These are phyloP conservation scores for Leptodontidium sp. DNA, from an alignment of 2,329 filamentous ascomycete genomes.

Conservation along the genomic window DNA sequence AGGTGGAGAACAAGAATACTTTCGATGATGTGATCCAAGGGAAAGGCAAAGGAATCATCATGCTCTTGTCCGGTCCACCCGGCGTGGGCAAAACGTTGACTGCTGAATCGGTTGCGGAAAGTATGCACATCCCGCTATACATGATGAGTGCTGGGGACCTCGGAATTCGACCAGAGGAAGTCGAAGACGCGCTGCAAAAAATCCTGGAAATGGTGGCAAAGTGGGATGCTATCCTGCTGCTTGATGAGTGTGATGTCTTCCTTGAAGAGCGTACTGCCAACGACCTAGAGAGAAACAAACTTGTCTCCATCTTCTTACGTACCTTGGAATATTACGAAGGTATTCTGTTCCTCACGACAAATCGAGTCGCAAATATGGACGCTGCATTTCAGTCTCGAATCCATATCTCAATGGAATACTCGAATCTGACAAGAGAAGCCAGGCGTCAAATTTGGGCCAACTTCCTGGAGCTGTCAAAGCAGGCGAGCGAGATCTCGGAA, in stretches of 20 bases:
- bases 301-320: constrained; percentile 50
- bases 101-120: constrained; percentile 39
- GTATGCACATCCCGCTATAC: constrained; percentile 36
- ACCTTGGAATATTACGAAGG: constrained; percentile 41
- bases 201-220: constrained; percentile 68
- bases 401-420: constrained; percentile 34
- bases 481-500: constrained; percentile 23
- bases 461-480: constrained; percentile 24
- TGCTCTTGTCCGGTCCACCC: constrained; percentile 49
- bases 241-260: constrained; percentile 62
- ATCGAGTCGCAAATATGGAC: constrained; percentile 32
- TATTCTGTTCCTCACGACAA: constrained; percentile 44
- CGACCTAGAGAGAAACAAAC: constrained; percentile 50
- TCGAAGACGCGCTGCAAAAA: constrained; percentile 52
- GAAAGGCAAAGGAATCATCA: constrained; percentile 54
- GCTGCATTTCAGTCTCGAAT: constrained; percentile 32
- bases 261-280: constrained; percentile 44
- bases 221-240: constrained; percentile 59
- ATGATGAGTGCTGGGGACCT: constrained; percentile 55
- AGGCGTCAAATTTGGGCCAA: constrained; percentile 36
- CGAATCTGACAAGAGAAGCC: constrained; percentile 31
- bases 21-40: constrained; percentile 62
- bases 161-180: constrained; percentile 49
- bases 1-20: constrained; percentile 50
- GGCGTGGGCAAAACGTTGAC: constrained; percentile 35